Evolutionary conservation across 2,329 filamentous ascomycete genomes (phyloP).

Genomic region (Colletotrichum ledebouriae): DNA sequence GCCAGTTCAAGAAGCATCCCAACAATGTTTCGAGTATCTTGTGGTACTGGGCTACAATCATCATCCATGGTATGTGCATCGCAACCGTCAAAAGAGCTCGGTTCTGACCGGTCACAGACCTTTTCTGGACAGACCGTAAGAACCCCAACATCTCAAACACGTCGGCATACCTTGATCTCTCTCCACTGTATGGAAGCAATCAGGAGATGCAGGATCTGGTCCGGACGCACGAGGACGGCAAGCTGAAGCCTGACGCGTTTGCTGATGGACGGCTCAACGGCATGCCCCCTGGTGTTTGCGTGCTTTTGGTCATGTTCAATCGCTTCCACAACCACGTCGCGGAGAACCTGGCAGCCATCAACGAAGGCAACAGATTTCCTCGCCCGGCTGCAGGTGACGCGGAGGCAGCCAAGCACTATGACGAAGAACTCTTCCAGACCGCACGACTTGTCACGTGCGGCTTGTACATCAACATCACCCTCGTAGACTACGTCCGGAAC

Average conservation of each 20-base stretch:
- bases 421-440: conserved; percentile 85
- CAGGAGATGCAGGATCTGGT: conserved; percentile 75
- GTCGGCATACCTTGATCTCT: conserved; percentile 79
- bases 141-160: conserved; percentile 74
- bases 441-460: conserved; percentile 81
- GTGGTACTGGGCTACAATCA: conserved; percentile 66
- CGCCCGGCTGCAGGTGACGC: conserved; percentile 69
- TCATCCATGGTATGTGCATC: conserved; percentile 72
- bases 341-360: conserved; percentile 84
- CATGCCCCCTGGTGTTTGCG: conserved; percentile 79
- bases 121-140: conserved; percentile 77
- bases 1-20: conserved; percentile 69
- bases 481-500: conserved; percentile 83
- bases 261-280: conserved; percentile 78
- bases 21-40: conserved; percentile 80
- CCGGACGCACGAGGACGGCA: conserved; percentile 78
- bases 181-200: conserved; percentile 79
- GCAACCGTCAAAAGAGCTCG: too few species aligned
- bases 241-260: conserved; percentile 79
- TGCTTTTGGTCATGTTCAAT: conserved; percentile 82
- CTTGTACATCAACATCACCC: conserved; percentile 82
- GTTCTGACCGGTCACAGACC: conserved; percentile 56
- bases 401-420: conserved; percentile 75
- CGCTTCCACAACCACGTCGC: conserved; percentile 91
- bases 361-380: conserved; percentile 84